A percentile compares a stretch with the other conserved stretches of the same genome.
phyloP scores from a whole-genome alignment of 805 yeast species.

The Tetrapisispora phaffii region DNA sequence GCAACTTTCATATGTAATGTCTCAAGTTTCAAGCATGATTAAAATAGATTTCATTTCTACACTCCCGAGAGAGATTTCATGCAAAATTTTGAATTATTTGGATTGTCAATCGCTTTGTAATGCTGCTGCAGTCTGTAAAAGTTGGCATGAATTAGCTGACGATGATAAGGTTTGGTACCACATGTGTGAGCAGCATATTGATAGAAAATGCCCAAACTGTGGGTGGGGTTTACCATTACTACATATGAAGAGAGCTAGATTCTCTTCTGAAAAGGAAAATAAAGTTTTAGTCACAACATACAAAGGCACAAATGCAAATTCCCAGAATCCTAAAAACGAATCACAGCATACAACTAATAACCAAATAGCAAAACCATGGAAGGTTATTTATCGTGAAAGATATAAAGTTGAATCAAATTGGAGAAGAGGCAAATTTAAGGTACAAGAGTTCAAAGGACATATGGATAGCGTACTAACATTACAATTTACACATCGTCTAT shows the following conservation, averaged over 20 bases:
- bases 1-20: slow-evolving; percentile 75
- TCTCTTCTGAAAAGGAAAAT: slow-evolving; percentile 6
- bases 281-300: neutral
- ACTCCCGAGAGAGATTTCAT: slow-evolving; percentile 75
- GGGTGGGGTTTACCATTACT: slow-evolving; percentile 97
- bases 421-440: slow-evolving; percentile 69
- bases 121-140: slow-evolving; percentile 84
- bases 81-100: slow-evolving; percentile 76
- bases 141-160: slow-evolving; percentile 85
- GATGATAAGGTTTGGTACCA: slow-evolving; percentile 97
- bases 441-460: slow-evolving; percentile 67
- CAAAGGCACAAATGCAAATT: neutral
- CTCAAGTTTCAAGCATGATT: slow-evolving; percentile 68
- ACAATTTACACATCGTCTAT: slow-evolving; percentile 67
- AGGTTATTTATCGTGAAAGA: slow-evolving; percentile 84
- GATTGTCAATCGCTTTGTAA: slow-evolving; percentile 90
- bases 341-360: neutral
- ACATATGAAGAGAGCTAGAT: slow-evolving; percentile 70
- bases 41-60: slow-evolving; percentile 82
- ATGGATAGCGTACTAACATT: slow-evolving; percentile 81
- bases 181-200: slow-evolving; percentile 97
- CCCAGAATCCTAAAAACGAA: neutral
- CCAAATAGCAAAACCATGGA: slow-evolving; percentile 72
- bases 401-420: slow-evolving; percentile 88
- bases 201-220: slow-evolving; percentile 92